phyloP scores from a whole-genome alignment of 192 early-diverging fungal genomes.

The Phycomyces blakesleeanus region DNA sequence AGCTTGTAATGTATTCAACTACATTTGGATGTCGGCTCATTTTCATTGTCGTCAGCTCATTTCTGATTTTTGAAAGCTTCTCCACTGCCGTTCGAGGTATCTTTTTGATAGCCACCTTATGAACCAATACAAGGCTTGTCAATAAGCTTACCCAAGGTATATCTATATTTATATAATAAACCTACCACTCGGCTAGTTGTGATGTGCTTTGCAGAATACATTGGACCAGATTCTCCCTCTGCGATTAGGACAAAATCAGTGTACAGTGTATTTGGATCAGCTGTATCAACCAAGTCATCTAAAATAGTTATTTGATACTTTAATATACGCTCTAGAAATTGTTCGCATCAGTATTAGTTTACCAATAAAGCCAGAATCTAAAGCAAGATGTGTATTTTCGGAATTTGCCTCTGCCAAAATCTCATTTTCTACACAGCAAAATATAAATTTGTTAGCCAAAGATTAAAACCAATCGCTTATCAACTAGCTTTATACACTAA shows the following conservation, averaged over 20 bases:
- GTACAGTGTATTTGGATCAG: slow-evolving; percentile 79
- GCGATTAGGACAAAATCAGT: slow-evolving; percentile 86
- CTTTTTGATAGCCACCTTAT: slow-evolving; percentile 87
- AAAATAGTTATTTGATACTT: too few relatives aligned
- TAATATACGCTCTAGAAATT: too few relatives aligned
- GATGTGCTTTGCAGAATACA: slow-evolving; percentile 77
- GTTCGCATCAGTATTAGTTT: too few relatives aligned
- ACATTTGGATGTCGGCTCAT: slow-evolving; percentile 87
- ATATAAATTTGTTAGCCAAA: too few relatives aligned
- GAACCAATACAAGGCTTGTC: too few relatives aligned
- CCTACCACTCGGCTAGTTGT: slow-evolving; percentile 27
- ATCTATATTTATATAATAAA: too few relatives aligned
- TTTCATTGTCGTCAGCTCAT: slow-evolving; percentile 88
- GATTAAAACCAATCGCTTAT: too few relatives aligned
- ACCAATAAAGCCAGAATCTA: slow-evolving; percentile 22
- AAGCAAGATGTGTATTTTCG: slow-evolving; percentile 7
- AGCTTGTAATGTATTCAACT: slow-evolving; percentile 90
- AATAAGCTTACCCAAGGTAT: too few relatives aligned
- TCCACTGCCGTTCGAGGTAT: slow-evolving; percentile 81
- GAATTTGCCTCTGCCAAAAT: background rate
- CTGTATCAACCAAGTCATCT: slow-evolving; percentile 72
- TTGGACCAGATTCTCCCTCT: slow-evolving; percentile 89
- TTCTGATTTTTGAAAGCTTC: slow-evolving; percentile 88
- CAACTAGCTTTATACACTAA: too few relatives aligned
- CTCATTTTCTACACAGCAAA: background rate